Base-by-base conservation (phyloP, 441 rosid species). In the Raphanus hybrid region DNA sequence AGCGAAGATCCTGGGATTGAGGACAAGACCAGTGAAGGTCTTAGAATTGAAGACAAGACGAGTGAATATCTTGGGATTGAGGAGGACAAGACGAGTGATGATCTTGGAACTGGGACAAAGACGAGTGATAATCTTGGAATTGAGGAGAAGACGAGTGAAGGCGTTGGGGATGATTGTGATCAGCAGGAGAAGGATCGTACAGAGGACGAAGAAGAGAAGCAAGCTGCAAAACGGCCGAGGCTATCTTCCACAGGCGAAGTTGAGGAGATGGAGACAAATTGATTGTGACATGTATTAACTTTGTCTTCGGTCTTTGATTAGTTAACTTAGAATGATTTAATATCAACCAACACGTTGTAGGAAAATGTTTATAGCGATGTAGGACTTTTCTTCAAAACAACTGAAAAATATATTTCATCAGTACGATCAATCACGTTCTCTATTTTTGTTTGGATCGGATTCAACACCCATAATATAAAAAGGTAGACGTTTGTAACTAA, bases 171-270 rank as follows among this genome's bases (percentile, higher is more conserved):
- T 68, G 75, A 54, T 55, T 20, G 75, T 69, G 78, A 55, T 6
- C 2, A 32, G 62, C 7, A 23, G 27, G 35, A 39, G 15, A 69
- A 67, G 69, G 76, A 69, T 68, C 39, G 15, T 37, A 52, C 15
- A 71, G 80, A 62, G 60, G 88, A 84, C 5, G 64, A 70, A 52
- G 80, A 77, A 8, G 93, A 78, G 76, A 79, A 84, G 76, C 86
- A 77, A 76, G 85, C 86, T 78, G 82, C 91, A 20, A 92, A 95
- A 83, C 86, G 92, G 83, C 84, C 74, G 26, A 81, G 85, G 74
- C 79, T 89, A 37, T 58, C 82, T 16, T 71, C 82, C 29, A 54
- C 70, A n/a, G 27, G 16, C 8, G 89, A 84, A 75, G 82, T 60
- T 11, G 86, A 82, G 8, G 57, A 73, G 66, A 67, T 50, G 64